Conservation (phyloP, 768 basidiomycete species). For the Termitomyces sp. region DNA sequence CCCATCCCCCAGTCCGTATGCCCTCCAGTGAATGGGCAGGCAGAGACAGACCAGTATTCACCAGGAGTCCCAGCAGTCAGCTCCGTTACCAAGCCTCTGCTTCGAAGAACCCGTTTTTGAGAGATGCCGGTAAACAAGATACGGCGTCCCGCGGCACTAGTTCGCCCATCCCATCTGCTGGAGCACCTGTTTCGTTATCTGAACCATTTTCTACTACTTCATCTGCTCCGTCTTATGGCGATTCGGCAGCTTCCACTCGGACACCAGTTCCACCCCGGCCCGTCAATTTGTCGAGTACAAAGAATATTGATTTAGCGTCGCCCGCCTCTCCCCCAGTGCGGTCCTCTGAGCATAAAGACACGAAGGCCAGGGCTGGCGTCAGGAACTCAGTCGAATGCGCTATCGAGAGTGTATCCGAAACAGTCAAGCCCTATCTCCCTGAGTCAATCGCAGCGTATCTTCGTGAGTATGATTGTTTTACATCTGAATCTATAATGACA, state of each 20-base stretch:
- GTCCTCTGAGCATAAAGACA: not conserved
- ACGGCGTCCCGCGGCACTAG: not conserved
- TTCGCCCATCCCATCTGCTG: not conserved
- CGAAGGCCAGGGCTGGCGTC: not conserved
- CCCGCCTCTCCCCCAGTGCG: not conserved
- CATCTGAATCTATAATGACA: not conserved
- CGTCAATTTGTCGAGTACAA: not conserved
- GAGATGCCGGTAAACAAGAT: not conserved
- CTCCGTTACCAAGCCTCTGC: not conserved
- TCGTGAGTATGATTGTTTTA: not conserved
- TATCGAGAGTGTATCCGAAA: conserved; percentile 4
- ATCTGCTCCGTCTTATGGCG: not conserved
- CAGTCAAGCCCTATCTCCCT: conserved; percentile 9
- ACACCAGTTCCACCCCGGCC: not conserved
- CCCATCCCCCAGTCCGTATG: not conserved
- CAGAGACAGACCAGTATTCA: not conserved
- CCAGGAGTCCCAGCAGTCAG: not conserved
- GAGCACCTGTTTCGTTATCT: no score
- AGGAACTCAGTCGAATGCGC: not conserved
- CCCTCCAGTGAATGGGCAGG: conserved; percentile 4
- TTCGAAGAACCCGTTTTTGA: not conserved
- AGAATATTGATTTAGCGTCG: not conserved
- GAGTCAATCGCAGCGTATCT: conserved; percentile 3
- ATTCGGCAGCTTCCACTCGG: not conserved
- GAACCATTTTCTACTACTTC: not conserved